Base-by-base conservation (phyloP, 306 rosid species). In the Prunus fruticosa region DNA sequence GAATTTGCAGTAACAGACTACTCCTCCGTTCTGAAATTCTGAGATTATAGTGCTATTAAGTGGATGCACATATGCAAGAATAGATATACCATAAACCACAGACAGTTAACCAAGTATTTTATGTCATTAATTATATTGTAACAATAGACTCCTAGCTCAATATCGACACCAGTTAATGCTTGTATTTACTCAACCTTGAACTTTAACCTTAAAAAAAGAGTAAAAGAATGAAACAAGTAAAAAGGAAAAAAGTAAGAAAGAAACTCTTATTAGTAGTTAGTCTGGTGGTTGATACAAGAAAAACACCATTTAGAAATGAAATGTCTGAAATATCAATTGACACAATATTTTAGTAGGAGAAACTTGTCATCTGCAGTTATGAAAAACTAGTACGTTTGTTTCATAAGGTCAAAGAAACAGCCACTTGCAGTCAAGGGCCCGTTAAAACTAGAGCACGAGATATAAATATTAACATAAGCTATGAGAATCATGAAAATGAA, bases 21-120 rank as follows among this genome's bases (percentile, higher is more conserved):
- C 46, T 89, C 76, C 96, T 81, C 80, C 90, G 82, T 71, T 88
- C 91, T 64, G 83, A 50, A 81, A 92, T 89, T 88, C 92, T 92
- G 86, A 71, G 57, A 84, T 52, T 25, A 80, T 72, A 83, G 75
- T 57, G 64, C 64, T 47, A 53, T 69, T 78, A 81, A 81, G 88
- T 50, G 77, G 80, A 68, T 41, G 22, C 49, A 71, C 56, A 49
- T 77, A 73, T 32, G 67, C 68, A 77, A 72, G 64, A 65, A 18
- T 10, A 43, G 22, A 62, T 64, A 32, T 56, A 34, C 25, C 67
- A 32, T 68, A 69, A 80, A 38, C 43, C 50, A 51, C 19, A 12
- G 65, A 51, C 18, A 18, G 56, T 50, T 38, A 20, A 64, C 75
- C 60, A 43, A 66, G 13, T 2, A 69, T 73, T 77, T 45, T 64